Base-by-base conservation (phyloP, 225 moss, liverwort and hornwort species). In the Physcomitrellopsis africana region DNA sequence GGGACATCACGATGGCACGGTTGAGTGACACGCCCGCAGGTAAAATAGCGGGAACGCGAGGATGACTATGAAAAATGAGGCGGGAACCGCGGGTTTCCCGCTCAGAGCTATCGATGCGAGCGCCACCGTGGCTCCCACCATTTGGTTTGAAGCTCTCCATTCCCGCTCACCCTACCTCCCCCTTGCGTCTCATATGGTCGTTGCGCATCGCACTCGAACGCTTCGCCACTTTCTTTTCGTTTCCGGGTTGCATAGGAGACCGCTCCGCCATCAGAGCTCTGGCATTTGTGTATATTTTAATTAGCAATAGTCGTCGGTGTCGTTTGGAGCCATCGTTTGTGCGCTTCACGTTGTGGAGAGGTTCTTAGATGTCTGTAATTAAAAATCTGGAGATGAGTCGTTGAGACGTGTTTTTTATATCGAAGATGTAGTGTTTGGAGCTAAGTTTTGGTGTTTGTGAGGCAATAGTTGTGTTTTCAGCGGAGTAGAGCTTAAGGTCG, bases 81-180 rank as follows among this genome's bases (percentile, higher is more conserved):
- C 76, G 63, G 66, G 47, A 29, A 44, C 61, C 10, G 12, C 22
- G 44, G n/a, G 23, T 60, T 84, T 84, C 84, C 84, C 84, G 80
- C 84, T 55, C 53, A 17, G 19, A 32, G 56, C 67, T 60, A 43
- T 81, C 74, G 73, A 55, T n/a, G 5, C 1, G 15, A 24, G 18
- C 22, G 84, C 84, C 72, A 63, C 10, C 79, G 56, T 72, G 79
- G 63, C 83, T 63, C 76, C 83, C 84, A 69, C 77, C 74, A 70
- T 48, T 51, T 20, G 5, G 12, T 80, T 80, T 65, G 77, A 80
- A 84, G 3, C 18, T 1, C 22, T 9, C 6, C 6, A 44, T 43
- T 84, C 84, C 84, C 80, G 79, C 75, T 58, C 19, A 8, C 32
- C 10, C 17, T 2, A 11, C n/a, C 17, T 8, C 20, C 41, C 11